Percentiles rank a stretch among this genome's conserved stretches.
Conservation (phyloP, 164 flowering plant species). For the Buxus sempervirens region DNA sequence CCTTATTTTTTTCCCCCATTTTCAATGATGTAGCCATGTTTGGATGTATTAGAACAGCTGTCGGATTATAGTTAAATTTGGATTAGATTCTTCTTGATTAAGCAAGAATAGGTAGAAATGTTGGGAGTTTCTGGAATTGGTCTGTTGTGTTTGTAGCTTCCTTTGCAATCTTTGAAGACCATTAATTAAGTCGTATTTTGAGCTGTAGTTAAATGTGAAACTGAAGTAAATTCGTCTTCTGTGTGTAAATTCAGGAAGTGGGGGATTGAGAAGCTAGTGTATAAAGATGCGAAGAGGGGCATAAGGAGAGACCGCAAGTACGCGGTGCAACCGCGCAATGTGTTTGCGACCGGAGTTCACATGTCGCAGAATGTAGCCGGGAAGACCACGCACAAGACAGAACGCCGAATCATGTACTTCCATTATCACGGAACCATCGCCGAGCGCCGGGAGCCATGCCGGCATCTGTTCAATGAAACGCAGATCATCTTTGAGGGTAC, state of each 20-base stretch:
- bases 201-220: too few relatives aligned
- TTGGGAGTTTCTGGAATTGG: too few relatives aligned
- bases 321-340: conserved; percentile 76
- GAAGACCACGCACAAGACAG: conserved; percentile 59
- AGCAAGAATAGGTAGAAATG: too few relatives aligned
- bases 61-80: too few relatives aligned
- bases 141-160: too few relatives aligned
- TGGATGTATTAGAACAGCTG: too few relatives aligned
- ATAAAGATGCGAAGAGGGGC: conserved; percentile 65
- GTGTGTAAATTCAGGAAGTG: conserved; percentile 54
- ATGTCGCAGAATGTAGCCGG: conserved; percentile 72
- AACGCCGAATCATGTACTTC: conserved; percentile 61
- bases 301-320: conserved; percentile 84
- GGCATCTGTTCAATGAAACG: conserved; percentile 36
- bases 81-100: too few relatives aligned
- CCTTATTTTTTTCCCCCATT: too few relatives aligned
- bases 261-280: conserved; percentile 94
- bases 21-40: too few relatives aligned
- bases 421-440: conserved; percentile 90
- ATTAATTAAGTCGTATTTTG: too few relatives aligned
- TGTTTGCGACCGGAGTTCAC: conserved; percentile 85
- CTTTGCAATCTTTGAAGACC: too few relatives aligned
- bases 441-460: conserved; percentile 67
- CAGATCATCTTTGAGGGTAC: conserved; percentile 32
- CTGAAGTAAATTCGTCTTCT: too few relatives aligned